These are phyloP conservation scores for Salix purpurea DNA, from an alignment of 345 rosid species.

Conservation along the genomic window DNA sequence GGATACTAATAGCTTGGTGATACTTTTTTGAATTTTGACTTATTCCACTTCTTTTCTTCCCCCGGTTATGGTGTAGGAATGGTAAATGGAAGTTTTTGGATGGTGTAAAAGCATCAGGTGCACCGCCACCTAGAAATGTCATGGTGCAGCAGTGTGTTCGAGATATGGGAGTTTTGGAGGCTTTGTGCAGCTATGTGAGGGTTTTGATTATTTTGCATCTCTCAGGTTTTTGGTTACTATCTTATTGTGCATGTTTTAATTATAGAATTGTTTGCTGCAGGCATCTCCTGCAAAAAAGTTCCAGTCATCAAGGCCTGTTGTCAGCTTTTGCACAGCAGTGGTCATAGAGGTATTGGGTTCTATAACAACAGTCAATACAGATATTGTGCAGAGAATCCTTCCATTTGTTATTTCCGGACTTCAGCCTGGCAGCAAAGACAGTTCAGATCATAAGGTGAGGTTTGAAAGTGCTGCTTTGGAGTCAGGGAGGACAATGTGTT, in stretches of 20 bases:
- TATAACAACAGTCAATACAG: constrained; percentile 50
- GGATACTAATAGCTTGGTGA: not conserved
- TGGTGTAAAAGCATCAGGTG: constrained; percentile 80
- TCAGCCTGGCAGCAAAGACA: constrained; percentile 48
- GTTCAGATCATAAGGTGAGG: constrained; percentile 76
- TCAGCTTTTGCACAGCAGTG: constrained; percentile 81
- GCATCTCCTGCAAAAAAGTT: constrained; percentile 67
- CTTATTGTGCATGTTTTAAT: constrained; percentile 7
- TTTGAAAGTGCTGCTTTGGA: not conserved
- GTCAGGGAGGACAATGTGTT: not conserved
- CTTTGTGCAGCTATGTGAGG: constrained; percentile 80
- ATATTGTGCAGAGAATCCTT: constrained; percentile 66
- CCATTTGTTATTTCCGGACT: constrained; percentile 77
- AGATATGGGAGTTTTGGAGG: constrained; percentile 77
- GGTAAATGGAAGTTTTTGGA: constrained; percentile 87
- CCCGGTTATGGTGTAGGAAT: constrained; percentile 40
- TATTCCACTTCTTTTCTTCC: constrained; percentile 7
- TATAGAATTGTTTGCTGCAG: constrained; percentile 32
- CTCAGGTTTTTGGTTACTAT: constrained; percentile 1
- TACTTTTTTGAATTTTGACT: constrained; percentile 5
- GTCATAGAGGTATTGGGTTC: constrained; percentile 70
- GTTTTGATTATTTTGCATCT: not conserved
- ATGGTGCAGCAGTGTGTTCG: constrained; percentile 85
- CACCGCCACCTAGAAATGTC: constrained; percentile 76
- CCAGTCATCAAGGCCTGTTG: constrained; percentile 52